A percentile compares a stretch with the other conserved stretches of the same genome.
Conservation (phyloP, 1,284 basidiomycete species). For the Coniferiporia sulphurascens region DNA sequence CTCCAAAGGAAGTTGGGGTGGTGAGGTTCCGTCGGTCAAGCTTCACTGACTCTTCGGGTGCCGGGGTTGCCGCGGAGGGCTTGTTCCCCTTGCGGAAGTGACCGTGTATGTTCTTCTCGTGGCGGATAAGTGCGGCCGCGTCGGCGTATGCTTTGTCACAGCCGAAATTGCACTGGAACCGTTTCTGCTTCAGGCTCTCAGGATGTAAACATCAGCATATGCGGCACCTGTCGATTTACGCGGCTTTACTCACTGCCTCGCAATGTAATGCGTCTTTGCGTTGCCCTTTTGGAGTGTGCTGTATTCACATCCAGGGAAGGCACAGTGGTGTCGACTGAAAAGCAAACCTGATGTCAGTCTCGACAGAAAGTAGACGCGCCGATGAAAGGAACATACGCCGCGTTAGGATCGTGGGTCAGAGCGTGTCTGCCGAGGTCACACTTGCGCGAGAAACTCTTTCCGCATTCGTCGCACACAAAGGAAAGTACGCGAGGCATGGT, state of each 20-base stretch:
- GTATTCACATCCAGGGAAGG: background rate
- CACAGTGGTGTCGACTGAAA: background rate
- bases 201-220: background rate
- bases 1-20: no score
- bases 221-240: background rate
- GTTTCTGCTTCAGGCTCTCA: background rate
- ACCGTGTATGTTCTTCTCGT: background rate
- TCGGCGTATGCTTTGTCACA: background rate
- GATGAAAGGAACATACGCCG: background rate
- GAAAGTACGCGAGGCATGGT: background rate
- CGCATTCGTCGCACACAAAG: background rate
- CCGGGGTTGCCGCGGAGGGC: background rate
- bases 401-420: background rate
- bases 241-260: slow-evolving; percentile 1
- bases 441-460: background rate
- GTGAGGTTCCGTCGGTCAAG: background rate
- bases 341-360: background rate
- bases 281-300: background rate
- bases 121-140: background rate
- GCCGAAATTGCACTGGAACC: background rate
- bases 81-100: background rate
- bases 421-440: background rate
- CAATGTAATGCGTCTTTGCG: background rate
- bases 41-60: background rate
- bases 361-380: background rate